Base-by-base conservation (phyloP, 768 basidiomycete genomes). In the Lactifluus subvellereus region DNA sequence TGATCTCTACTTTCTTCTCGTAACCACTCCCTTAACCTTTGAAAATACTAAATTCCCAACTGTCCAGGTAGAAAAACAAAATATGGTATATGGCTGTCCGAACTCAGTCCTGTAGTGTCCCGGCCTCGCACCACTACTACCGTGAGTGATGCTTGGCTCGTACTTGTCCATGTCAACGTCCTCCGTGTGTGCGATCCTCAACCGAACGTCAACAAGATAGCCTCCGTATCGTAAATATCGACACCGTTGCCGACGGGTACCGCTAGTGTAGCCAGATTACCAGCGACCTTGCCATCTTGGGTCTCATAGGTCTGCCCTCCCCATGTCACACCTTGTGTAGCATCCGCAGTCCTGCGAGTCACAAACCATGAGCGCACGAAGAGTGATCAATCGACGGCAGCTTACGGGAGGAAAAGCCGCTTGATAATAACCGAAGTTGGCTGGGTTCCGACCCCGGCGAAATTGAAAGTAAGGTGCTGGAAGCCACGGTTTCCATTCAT, bases 301-400 rank as follows among this genome's bases (percentile, higher is more conserved):
- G 83, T 84, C 68, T 85, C 84, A 59, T 83, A 84, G 0, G 78
- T 80, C 68, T 81, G 82, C 3, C 83, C 84, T 54, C 79, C 84
- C 82, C 84, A 84, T 0, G 75, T 82, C 57, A 86, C 57, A 11
- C 80, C 80, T 16, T 77, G 74, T 4, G 72, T 76, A 65, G 81
- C 82, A 60, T 82, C 78, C 2, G 83, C 79, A 60, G 79, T 75
- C 14, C 80, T 83, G 38, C 6, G 35, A n/a, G 6, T 20, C 33
- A 61, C 42, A 30, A 57, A 43, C 48, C 53, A 51, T 14, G 50
- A 20, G 49, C 27, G 45, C 30, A 45, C 35, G 57, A 14, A 20
- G 18, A 7, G 22, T 10, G 9, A 11, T 42, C 35, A 48, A 13
- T 53, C 35, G 1, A 14, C 37, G 16, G 16, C n/a, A 11, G 67